A percentile compares a stretch with the other conserved stretches of the same genome.
These are phyloP conservation scores for Calophaca sinica DNA, from an alignment of 306 rosid genomes.

Conservation along the genomic window DNA sequence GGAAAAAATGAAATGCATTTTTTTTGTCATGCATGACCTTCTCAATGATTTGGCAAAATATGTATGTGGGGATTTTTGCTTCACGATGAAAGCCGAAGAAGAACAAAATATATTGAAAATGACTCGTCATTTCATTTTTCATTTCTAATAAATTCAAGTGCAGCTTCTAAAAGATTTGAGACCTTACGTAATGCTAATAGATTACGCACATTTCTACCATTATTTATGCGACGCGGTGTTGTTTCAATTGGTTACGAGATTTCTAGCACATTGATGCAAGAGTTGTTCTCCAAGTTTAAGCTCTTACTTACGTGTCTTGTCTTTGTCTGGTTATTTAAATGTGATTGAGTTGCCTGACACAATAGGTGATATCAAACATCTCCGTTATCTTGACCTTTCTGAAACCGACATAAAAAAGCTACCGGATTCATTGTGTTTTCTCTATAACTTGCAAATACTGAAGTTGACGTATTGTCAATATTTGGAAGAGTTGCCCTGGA, in stretches of 20 bases:
- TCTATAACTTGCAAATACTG: slow-evolving; percentile 20
- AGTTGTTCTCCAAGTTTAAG: background rate
- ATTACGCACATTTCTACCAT: slow-evolving; percentile 9
- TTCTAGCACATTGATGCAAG: background rate
- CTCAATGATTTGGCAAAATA: slow-evolving; percentile 37
- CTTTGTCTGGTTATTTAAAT: background rate
- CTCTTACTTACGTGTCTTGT: background rate
- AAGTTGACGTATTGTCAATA: background rate
- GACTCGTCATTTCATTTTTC: slow-evolving; percentile 17
- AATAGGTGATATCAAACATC: background rate
- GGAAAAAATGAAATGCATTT: accelerated
- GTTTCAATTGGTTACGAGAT: too few relatives aligned
- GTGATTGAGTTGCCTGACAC: background rate
- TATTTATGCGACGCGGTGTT: too few relatives aligned
- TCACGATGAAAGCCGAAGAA: background rate
- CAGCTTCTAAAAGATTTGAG: background rate
- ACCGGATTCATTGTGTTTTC: slow-evolving; percentile 9
- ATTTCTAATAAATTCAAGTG: accelerated
- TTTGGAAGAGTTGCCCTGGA: slow-evolving; percentile 15
- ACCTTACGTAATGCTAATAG: background rate
- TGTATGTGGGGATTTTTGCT: background rate
- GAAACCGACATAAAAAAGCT: background rate
- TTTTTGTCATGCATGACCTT: slow-evolving; percentile 29
- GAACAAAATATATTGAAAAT: background rate
- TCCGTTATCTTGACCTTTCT: slow-evolving; percentile 14